Conservation (phyloP, 805 yeast species). For the Pichia manshurica region DNA sequence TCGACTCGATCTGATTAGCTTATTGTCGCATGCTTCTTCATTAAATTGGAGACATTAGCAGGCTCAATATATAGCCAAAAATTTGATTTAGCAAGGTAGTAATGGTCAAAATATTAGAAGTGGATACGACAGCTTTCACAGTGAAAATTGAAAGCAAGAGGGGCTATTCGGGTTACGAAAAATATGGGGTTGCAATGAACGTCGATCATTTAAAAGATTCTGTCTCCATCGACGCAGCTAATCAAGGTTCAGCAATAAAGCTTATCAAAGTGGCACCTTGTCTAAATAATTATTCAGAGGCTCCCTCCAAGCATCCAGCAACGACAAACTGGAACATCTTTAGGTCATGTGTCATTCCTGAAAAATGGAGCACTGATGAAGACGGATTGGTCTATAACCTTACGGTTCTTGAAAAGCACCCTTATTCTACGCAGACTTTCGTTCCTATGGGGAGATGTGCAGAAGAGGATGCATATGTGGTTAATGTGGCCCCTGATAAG, state of each 20-base stretch:
- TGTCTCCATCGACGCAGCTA: conserved; percentile 51
- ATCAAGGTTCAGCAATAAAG: conserved; percentile 91
- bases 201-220: conserved; percentile 64
- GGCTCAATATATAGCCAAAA: too few species aligned
- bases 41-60: too few species aligned
- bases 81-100: too few species aligned
- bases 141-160: neutral
- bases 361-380: conserved; percentile 35
- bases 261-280: conserved; percentile 68
- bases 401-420: conserved; percentile 84
- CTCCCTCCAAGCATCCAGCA: conserved; percentile 44
- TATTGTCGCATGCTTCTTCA: too few species aligned
- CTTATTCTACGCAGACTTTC: conserved; percentile 82
- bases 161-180: conserved; percentile 44
- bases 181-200: conserved; percentile 73
- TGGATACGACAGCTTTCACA: conserved; percentile 2
- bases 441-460: conserved; percentile 74
- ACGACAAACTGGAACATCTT: conserved; percentile 78
- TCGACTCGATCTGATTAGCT: too few species aligned
- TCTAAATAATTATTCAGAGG: conserved; percentile 41
- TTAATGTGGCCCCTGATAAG: conserved; percentile 61
- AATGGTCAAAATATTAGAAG: conserved; percentile 10
- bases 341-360: conserved; percentile 72
- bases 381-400: conserved; percentile 35
- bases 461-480: conserved; percentile 54